A percentile compares a stretch with the other conserved stretches of the same genome.
These are phyloP conservation scores for Erodium maritimum DNA, from an alignment of 345 rosid genomes.

Conservation along the genomic window DNA sequence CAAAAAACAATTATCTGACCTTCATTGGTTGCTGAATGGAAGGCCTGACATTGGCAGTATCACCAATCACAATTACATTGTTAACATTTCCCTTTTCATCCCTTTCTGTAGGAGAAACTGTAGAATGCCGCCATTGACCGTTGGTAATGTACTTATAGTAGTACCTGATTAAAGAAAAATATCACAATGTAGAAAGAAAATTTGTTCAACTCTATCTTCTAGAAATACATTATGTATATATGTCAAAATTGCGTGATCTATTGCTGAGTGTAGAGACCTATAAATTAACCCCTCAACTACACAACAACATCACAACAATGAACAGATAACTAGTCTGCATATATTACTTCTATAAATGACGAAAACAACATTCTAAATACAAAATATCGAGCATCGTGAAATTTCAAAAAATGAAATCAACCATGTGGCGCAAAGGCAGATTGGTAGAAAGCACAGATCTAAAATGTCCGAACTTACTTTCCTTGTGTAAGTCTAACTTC, in stretches of 20 bases:
- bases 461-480: slow-evolving; percentile 40
- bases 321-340: neutral
- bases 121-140: slow-evolving; percentile 88
- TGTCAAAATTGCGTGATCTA: too few species aligned
- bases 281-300: too few species aligned
- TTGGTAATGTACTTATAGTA: slow-evolving; percentile 75
- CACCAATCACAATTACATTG: slow-evolving; percentile 63
- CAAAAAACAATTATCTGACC: slow-evolving; percentile 28
- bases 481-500: slow-evolving; percentile 84
- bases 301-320: too few species aligned
- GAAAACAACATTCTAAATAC: neutral
- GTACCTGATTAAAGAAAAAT: slow-evolving; percentile 38
- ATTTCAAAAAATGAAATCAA: neutral
- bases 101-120: slow-evolving; percentile 67
- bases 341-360: neutral
- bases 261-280: too few species aligned
- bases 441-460: neutral
- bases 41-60: slow-evolving; percentile 71
- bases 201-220: neutral
- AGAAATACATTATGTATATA: neutral
- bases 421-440: neutral
- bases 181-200: slow-evolving; percentile 5
- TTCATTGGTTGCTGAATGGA: slow-evolving; percentile 52
- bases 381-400: neutral
- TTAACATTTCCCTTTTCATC: slow-evolving; percentile 75